These are phyloP conservation scores for Leucaena leucocephala DNA, from an alignment of 306 rosid species.

Conservation along the genomic window DNA sequence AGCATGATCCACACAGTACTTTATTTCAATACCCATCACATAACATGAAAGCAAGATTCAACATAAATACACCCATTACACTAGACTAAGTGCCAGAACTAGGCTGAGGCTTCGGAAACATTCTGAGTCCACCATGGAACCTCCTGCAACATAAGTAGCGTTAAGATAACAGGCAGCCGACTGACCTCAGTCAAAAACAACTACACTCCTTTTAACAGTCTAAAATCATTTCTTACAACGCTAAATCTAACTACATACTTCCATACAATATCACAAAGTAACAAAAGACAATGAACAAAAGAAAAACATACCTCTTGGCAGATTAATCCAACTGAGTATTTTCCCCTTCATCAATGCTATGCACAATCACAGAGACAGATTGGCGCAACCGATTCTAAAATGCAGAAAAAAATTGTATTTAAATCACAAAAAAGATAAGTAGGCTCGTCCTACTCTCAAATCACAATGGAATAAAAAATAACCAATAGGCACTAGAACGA, in stretches of 20 bases:
- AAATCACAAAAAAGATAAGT: background rate
- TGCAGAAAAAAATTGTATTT: background rate
- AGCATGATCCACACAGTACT: background rate
- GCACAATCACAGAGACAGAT: background rate
- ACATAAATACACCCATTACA: background rate
- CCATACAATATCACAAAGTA: background rate
- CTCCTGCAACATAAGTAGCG: constrained; percentile 40
- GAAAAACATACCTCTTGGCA: constrained; percentile 33
- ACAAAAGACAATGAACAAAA: background rate
- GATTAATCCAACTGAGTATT: constrained; percentile 14
- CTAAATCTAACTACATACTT: background rate
- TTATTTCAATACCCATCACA: background rate
- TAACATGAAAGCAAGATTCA: background rate
- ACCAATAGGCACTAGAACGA: background rate
- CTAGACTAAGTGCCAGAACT: background rate
- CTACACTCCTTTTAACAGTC: too few species aligned
- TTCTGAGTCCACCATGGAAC: background rate
- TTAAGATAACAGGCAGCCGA: background rate
- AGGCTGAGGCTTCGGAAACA: constrained; percentile 7
- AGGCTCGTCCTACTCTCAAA: constrained; percentile 2
- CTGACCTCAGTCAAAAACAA: background rate
- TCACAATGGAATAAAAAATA: background rate
- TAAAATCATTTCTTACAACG: too few species aligned
- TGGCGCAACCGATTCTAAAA: constrained; percentile 17
- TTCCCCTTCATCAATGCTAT: constrained; percentile 24